Percentiles rank a stretch among this genome's conserved stretches.
Evolutionary conservation across 176 grass and related monocot species (phyloP).

Genomic region (Rhynchospora tenuis): DNA sequence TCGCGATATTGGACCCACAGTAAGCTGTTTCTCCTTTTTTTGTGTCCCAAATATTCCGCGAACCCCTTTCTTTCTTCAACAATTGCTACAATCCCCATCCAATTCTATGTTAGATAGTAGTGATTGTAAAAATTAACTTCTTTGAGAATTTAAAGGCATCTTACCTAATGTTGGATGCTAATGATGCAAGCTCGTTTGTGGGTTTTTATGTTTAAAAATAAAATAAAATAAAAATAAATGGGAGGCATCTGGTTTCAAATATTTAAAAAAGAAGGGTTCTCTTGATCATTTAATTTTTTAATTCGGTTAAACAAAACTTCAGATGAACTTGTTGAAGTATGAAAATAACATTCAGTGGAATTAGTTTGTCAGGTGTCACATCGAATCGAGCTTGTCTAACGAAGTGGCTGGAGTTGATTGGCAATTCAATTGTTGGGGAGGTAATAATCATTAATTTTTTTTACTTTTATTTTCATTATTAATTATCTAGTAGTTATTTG

Average conservation of each 20-base stretch:
- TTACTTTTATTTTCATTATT: neutral
- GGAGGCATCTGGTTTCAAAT: neutral
- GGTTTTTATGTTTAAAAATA: neutral
- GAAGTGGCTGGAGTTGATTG: slow-evolving; percentile 88
- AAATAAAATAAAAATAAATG: neutral
- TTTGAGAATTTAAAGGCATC: neutral
- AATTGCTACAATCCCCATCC: neutral
- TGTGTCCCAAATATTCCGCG: neutral
- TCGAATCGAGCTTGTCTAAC: slow-evolving; percentile 12
- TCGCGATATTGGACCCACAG: slow-evolving; percentile 86
- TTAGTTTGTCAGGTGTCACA: slow-evolving; percentile 55
- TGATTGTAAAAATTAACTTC: neutral
- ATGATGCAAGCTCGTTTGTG: neutral
- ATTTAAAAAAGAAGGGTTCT: neutral
- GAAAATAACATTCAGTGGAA: slow-evolving; percentile 29
- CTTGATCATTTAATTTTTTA: neutral
- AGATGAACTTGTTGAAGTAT: neutral
- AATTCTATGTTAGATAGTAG: neutral
- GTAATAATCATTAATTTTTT: slow-evolving; percentile 33
- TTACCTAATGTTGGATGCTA: neutral
- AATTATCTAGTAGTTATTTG: neutral
- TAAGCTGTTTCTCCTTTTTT: slow-evolving; percentile 12
- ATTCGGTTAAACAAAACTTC: neutral
- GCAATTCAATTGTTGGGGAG: slow-evolving; percentile 95
- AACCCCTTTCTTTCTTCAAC: neutral